Evolutionary conservation across 495 filamentous ascomycete species (phyloP).

Genomic region (Trichoderma reesei): DNA sequence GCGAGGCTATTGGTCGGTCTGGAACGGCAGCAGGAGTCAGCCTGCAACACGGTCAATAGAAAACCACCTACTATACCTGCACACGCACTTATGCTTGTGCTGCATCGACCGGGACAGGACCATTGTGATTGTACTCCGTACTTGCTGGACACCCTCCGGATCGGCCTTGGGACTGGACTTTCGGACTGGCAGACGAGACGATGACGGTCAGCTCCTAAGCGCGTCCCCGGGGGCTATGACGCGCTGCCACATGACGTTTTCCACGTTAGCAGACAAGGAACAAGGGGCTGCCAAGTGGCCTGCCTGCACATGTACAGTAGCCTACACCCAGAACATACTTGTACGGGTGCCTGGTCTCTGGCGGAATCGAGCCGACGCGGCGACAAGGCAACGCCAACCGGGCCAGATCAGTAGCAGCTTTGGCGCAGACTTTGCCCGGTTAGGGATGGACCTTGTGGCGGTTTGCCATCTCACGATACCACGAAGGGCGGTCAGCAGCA

Average conservation of each 20-base stretch:
- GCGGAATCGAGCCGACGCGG: constrained; percentile 9
- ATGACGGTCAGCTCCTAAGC: constrained; percentile 6
- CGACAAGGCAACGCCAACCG: constrained; percentile 3
- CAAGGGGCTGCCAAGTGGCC: constrained; percentile 8
- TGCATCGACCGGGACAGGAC: too few species aligned
- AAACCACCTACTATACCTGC: not conserved
- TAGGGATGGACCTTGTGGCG: not conserved
- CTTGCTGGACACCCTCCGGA: not conserved
- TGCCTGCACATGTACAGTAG: constrained; percentile 7
- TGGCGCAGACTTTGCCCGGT: not conserved
- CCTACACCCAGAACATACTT: not conserved
- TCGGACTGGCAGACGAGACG: not conserved
- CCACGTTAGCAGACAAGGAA: constrained; percentile 8
- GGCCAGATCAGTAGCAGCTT: constrained; percentile 4
- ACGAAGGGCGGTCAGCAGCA: constrained; percentile 4
- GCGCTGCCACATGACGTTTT: constrained; percentile 8
- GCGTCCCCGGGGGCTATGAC: not conserved
- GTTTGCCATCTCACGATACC: not conserved
- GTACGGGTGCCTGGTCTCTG: constrained; percentile 8
- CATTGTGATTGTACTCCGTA: too few species aligned
- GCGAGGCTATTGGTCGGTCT: not conserved
- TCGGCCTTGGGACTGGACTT: not conserved
- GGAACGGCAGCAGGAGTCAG: too few species aligned
- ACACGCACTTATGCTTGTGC: too few species aligned
- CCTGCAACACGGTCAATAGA: not conserved